Evolutionary conservation across 257 asterid genomes (phyloP), one percentile per base, ranked within the genome.

Genomic region (Scutellaria galericulata): DNA sequence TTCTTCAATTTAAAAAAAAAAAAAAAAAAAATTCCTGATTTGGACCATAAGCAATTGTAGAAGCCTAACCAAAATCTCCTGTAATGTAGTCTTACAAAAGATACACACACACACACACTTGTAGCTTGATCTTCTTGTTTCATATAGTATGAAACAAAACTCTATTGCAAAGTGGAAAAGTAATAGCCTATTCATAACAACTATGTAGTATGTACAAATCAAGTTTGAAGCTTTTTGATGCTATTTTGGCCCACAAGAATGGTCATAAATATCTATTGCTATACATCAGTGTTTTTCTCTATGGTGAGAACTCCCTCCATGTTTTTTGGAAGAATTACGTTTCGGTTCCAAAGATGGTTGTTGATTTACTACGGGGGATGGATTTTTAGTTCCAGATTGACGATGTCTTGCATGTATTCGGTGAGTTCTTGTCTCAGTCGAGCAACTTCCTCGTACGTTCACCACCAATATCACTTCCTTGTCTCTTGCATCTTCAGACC

Each of bases 401-500:
- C 77, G 64, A 73, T 82, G 87, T 1, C 81, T 72, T n/a, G 89
- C 89, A 0, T 78, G 77, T 68, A 92, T 61, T 54, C 78, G 71
- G 42, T 90, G 92, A 18, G 77, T 86, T 67, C 70, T 79, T 6
- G 77, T 75, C 40, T 82, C 85, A 0, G 83, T 76, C 1, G 98
- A 77, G 79, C 83, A 78, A 24, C 81, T 78, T 65, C 96, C 93
- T 55, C 76, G 76, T 53, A 92, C 77, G 20, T 76, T 82, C 61
- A 92, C 86, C 71, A 87, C 14, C 82, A 92, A 81, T 22, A 87
- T 58, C 37, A 84, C 89, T 83, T 90, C 93, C 76, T 87, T 89
- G 8, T 88, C 95, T 70, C 87, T 88, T 13, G 86, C 83, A 68
- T 92, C 96, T 70, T 90, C 89, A 0, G 93, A 86, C 95, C 96